Base-by-base conservation (phyloP, 176 grass and related monocot genomes). In the Oryza meridionalis region DNA sequence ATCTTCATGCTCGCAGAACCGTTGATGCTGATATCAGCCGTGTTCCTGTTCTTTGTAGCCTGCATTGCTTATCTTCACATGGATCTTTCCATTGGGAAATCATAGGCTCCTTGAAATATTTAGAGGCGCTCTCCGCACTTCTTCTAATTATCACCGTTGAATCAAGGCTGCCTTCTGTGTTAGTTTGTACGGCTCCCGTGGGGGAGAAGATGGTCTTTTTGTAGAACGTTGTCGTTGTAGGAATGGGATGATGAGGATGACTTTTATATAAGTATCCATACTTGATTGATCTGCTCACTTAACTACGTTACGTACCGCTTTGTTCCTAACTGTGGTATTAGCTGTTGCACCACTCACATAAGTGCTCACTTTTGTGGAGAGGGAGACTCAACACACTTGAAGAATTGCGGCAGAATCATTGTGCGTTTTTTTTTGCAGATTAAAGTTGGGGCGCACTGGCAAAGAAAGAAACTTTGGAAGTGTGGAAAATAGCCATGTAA, bases 1-100 rank as follows among this genome's bases (percentile, higher is more conserved):
- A 75, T 94, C 67, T 89, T 91, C 81, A 91, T 91, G 92, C 74
- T 94, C 21, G 87, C 86, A 0, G 89, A 94, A 62, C 92, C 92
- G 10, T 72, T 91, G 78, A 94, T 94, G 92, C 86, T 94, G 90
- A 72, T 94, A 74, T 88, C 87, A 47, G 82, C 85, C 40, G 75
- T 65, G 76, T 82, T 88, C 82, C 79, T 92, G 21, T 94, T 94
- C 61, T 94, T 94, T 38, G 40, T 90, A 7, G 77, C 90, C 19
- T 94, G 82, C 76, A 92, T 94, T 55, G 78, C 85, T 17, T 94
- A 94, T 69, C 77, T 94, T 72, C 90, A 88, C 82, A 85, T 86
- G 40, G 90, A 94, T 86, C 87, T 94, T 50, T 94, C 92, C 55
- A 86, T 94, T 21, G 69, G 78, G 72, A 94, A 92, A 76, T 83